Conservation (phyloP, 176 grass and related monocot genomes). For the Typha latifolia region DNA sequence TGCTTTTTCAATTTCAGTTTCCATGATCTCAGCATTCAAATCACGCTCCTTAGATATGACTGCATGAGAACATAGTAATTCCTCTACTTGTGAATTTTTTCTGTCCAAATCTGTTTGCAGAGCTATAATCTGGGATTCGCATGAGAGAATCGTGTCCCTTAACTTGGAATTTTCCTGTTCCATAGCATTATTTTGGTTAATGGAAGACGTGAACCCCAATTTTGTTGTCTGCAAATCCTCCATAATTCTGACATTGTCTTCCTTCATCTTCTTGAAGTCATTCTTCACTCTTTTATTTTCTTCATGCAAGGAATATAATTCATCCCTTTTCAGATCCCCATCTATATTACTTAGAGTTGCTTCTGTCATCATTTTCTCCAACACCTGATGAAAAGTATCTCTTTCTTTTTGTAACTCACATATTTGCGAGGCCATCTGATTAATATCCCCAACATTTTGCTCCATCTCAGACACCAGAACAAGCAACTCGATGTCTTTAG, state of each 20-base stretch:
- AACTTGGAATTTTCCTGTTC: slow-evolving; percentile 37
- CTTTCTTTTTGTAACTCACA: slow-evolving; percentile 27
- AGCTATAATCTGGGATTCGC: slow-evolving; percentile 32
- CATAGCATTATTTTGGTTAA: too few species aligned
- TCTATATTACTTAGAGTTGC: slow-evolving; percentile 52
- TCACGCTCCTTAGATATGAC: slow-evolving; percentile 33
- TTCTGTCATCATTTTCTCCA: slow-evolving; percentile 48
- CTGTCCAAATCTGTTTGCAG: slow-evolving; percentile 37
- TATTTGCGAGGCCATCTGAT: slow-evolving; percentile 10
- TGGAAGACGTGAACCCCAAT: too few species aligned
- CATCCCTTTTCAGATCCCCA: slow-evolving; percentile 29
- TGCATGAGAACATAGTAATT: slow-evolving; percentile 32
- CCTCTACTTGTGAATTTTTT: slow-evolving; percentile 33
- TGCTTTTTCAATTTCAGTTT: slow-evolving; percentile 26
- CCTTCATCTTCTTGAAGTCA: slow-evolving; percentile 24
- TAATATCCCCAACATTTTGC: slow-evolving; percentile 20
- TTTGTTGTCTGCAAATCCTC: slow-evolving; percentile 17
- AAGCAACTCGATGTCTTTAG: slow-evolving; percentile 51
- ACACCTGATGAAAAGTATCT: slow-evolving; percentile 23
- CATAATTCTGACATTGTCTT: slow-evolving; percentile 22
- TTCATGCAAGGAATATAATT: slow-evolving; percentile 32
- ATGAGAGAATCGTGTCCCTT: slow-evolving; percentile 27
- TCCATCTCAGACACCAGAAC: slow-evolving; percentile 38
- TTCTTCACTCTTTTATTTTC: slow-evolving; percentile 31
- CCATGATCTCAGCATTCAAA: slow-evolving; percentile 28